phyloP scores from a whole-genome alignment of 805 yeast species.

The Yamadazyma phyllophila region DNA sequence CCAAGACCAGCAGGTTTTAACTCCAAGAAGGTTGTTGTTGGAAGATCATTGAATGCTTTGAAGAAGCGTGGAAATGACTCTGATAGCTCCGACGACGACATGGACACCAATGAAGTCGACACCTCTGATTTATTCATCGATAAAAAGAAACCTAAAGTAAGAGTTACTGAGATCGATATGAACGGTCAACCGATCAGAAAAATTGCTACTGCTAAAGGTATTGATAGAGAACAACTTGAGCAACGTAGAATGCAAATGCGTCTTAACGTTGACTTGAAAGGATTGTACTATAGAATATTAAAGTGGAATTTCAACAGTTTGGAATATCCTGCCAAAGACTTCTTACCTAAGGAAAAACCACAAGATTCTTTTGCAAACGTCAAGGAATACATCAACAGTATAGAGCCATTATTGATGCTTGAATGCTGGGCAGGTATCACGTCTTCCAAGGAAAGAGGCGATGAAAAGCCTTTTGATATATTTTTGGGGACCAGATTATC shows the following conservation, averaged over 20 bases:
- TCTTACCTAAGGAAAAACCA: conserved; percentile 32
- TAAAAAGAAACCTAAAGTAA: conserved; percentile 27
- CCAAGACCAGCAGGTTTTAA: conserved; percentile 57
- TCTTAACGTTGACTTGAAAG: conserved; percentile 72
- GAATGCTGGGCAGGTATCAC: conserved; percentile 94
- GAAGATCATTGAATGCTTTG: conserved; percentile 36
- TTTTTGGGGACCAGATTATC: conserved; percentile 77
- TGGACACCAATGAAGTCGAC: conserved; percentile 20
- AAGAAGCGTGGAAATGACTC: conserved; percentile 29
- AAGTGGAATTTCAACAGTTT: conserved; percentile 69
- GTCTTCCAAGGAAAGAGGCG: conserved; percentile 63
- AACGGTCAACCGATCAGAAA: conserved; percentile 38
- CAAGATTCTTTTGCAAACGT: conserved; percentile 51
- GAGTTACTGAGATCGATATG: conserved; percentile 42
- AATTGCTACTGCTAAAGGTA: conserved; percentile 22
- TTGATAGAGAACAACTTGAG: conserved; percentile 45
- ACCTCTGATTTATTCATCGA: conserved; percentile 41
- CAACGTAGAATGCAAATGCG: conserved; percentile 79
- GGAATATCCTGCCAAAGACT: conserved; percentile 51
- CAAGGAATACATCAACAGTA: conserved; percentile 62
- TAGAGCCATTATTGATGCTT: conserved; percentile 77
- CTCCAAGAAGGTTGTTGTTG: conserved; percentile 22
- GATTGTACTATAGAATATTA: conserved; percentile 66
- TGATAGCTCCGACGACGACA: conserved; percentile 35
- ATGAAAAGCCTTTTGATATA: conserved; percentile 60